Base-by-base conservation (phyloP, 2,329 filamentous ascomycete species). In the Elsinoe batatas region DNA sequence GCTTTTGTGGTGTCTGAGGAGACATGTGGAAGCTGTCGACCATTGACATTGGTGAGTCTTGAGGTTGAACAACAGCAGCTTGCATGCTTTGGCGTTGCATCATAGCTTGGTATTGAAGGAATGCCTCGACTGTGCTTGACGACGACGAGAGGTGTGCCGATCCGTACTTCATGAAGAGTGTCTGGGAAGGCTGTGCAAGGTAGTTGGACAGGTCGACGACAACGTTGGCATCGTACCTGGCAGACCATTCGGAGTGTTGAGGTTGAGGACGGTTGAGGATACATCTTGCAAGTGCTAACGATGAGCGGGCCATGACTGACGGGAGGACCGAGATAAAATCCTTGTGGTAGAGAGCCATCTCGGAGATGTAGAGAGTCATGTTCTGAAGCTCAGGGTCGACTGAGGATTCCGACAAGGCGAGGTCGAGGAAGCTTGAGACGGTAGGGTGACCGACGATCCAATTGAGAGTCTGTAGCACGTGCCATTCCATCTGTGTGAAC, bases 401-500 rank as follows among this genome's bases (percentile, higher is more conserved):
- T 8, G 75, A 72, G 18, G 75, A 75, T 69, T 95, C 88, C 44
- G 87, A 81, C 37, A 94, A 81, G 59, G 91, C 89, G 59, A 96
- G 76, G 67, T 95, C 87, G 46, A 94, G 80, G 74, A 96, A 98
- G 69, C 86, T 88, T 72, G 97, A 91, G 62, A 96, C 88, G 26
- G 93, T 97, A 1, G 93, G 91, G 73, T 97, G 91, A 56, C 93
- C 93, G 63, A 98, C 87, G 62, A 85, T 83, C 93, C 93, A 98
- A 69, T 94, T 89, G 58, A 98, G 81, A 1, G 93, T 98, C 74
- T 96, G 94, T 64, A 98, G 80, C 36, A 98, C 91, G 71, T 98
- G 93, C 91, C 94, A 97, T 76, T 98, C 93, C 93, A 98, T 98
- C 73, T 98, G 93, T 10, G 91, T 91, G 75, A 98, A 98, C 93